Percentiles rank a stretch among this genome's conserved stretches.
phyloP scores from a whole-genome alignment of 2,329 filamentous ascomycete genomes.

The Fusarium incarnatum region DNA sequence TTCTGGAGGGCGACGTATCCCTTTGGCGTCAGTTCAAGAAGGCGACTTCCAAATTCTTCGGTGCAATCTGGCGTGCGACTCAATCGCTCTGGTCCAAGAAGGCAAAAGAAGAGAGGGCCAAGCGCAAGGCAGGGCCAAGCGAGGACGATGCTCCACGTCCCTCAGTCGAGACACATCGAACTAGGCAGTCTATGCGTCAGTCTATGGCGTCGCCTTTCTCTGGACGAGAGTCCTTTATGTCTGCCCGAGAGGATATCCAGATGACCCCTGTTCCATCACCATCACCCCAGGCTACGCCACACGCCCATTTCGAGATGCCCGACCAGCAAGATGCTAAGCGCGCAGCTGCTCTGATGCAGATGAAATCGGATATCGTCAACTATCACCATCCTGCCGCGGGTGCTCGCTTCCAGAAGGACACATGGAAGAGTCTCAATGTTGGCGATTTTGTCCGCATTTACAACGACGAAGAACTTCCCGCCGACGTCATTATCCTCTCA shows the following conservation, averaged over 20 bases:
- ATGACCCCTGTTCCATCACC: constrained; percentile 96
- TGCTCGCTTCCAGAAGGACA: constrained; percentile 90
- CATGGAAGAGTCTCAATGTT: constrained; percentile 95
- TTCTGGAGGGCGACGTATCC: constrained; percentile 85
- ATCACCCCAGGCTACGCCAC: constrained; percentile 59
- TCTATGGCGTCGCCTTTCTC: constrained; percentile 64
- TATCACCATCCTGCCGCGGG: constrained; percentile 72
- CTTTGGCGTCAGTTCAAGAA: constrained; percentile 93
- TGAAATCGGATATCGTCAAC: constrained; percentile 76
- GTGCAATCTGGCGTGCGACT: constrained; percentile 63
- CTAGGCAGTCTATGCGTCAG: constrained; percentile 51
- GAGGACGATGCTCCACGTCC: constrained; percentile 66
- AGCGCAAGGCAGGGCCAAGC: constrained; percentile 53
- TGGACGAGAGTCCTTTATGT: constrained; percentile 64
- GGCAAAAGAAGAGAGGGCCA: constrained; percentile 61
- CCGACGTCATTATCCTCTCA: constrained; percentile 90
- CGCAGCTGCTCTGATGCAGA: constrained; percentile 55
- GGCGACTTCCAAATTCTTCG: constrained; percentile 73
- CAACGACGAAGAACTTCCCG: constrained; percentile 94
- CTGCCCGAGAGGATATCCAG: constrained; percentile 79
- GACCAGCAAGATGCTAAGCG: constrained; percentile 51
- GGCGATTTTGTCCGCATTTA: constrained; percentile 97
- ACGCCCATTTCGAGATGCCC: constrained; percentile 55
- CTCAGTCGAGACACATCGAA: constrained; percentile 62
- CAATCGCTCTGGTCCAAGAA: constrained; percentile 64